These are phyloP conservation scores for Nakazawaea molendinolei DNA, from an alignment of 805 yeast species.

Conservation along the genomic window DNA sequence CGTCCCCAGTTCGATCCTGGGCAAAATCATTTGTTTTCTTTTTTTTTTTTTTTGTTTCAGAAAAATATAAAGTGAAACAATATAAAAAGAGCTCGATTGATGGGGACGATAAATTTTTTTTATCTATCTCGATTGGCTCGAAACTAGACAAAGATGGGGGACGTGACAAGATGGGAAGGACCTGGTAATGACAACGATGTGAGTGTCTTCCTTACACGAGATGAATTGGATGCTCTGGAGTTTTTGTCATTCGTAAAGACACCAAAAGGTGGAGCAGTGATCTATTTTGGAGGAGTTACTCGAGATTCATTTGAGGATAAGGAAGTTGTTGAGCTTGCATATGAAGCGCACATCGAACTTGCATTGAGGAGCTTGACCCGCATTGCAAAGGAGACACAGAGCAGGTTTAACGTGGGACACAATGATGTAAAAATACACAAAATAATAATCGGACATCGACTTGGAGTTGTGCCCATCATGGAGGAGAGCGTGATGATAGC, in stretches of 20 bases:
- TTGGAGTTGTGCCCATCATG: conserved; percentile 40
- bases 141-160: neutral
- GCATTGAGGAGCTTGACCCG: conserved; percentile 30
- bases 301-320: conserved; percentile 36
- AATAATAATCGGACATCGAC: conserved; percentile 35
- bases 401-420: conserved; percentile 18
- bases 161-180: conserved; percentile 1
- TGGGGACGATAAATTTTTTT: too few species aligned
- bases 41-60: too few species aligned
- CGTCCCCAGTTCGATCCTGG: conserved; percentile 99
- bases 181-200: conserved; percentile 6
- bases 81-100: too few species aligned
- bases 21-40: conserved; percentile 71
- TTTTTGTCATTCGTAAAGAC: conserved; percentile 33
- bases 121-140: too few species aligned
- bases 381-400: conserved; percentile 29
- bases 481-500: conserved; percentile 41
- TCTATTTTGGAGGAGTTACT: conserved; percentile 45
- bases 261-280: conserved; percentile 40
- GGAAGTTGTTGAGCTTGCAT: conserved; percentile 31
- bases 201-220: conserved; percentile 21
- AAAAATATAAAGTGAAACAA: too few species aligned
- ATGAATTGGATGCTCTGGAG: conserved; percentile 15
- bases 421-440: conserved; percentile 23
- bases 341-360: conserved; percentile 38